These are phyloP conservation scores for Fusarium sororula DNA, from an alignment of 2,329 filamentous ascomycete genomes.

Conservation along the genomic window DNA sequence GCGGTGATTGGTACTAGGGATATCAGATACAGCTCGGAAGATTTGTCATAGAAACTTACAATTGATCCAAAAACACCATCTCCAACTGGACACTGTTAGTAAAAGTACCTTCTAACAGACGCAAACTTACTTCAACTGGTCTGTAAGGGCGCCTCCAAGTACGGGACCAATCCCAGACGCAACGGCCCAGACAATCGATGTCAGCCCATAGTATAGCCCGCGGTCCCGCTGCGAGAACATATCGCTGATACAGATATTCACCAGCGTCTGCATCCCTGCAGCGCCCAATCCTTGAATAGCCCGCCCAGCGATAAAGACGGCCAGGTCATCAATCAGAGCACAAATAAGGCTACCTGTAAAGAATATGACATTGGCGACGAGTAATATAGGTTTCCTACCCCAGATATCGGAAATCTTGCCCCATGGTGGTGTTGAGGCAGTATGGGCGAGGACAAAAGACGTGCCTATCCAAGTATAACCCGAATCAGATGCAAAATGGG, in stretches of 20 bases:
- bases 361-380: slow-evolving; percentile 59
- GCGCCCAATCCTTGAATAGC: slow-evolving; percentile 63
- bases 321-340: slow-evolving; percentile 56
- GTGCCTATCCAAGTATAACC: slow-evolving; percentile 83
- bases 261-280: slow-evolving; percentile 61
- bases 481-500: slow-evolving; percentile 66
- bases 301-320: slow-evolving; percentile 50
- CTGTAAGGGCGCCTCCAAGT: slow-evolving; percentile 71
- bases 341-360: slow-evolving; percentile 61
- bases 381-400: slow-evolving; percentile 63
- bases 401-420: slow-evolving; percentile 69
- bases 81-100: slow-evolving; percentile 32
- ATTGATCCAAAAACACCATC: slow-evolving; percentile 66
- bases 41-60: slow-evolving; percentile 38
- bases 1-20: slow-evolving; percentile 58
- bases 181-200: slow-evolving; percentile 73
- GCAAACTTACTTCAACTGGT: slow-evolving; percentile 59
- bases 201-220: slow-evolving; percentile 67
- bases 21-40: background rate
- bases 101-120: rapidly evolving
- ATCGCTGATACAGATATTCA: slow-evolving; percentile 64
- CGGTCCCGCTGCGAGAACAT: slow-evolving; percentile 55
- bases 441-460: slow-evolving; percentile 75
- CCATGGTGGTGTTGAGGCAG: slow-evolving; percentile 76
- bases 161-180: slow-evolving; percentile 73